Evolutionary conservation across 495 filamentous ascomycete genomes (phyloP), one percentile per base, ranked within the genome.

Genomic region (Venustampulla echinocandica): DNA sequence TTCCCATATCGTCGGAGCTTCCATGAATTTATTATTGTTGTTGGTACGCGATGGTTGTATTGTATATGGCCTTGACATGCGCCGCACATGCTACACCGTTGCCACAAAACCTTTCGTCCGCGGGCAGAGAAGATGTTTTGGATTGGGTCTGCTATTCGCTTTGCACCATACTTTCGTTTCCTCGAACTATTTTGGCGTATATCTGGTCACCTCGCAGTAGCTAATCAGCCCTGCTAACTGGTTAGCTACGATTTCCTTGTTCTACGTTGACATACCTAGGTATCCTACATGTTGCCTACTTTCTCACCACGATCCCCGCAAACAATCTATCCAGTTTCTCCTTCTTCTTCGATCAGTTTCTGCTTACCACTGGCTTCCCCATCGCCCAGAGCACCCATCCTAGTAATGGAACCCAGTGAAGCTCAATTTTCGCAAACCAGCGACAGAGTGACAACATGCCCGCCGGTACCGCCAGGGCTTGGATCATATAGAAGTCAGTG

Each of bases 301-400:
- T 65, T 42, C 55, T 59, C 30, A 54, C 49, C 19, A 64, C 62
- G 28, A 76, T 69, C 4, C 70, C 71, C 21, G 54, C 48, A 49
- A 80, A 79, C 6, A 77, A 68, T 25, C 66, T 60, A 28, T 73
- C 68, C 50, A 79, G 59, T 63, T 78, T 75, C 14, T 44, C 61
- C 57, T 67, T 62, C 57, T 80, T 74, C 45, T 55, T 63, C 52
- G 61, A 62, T 76, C 76, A 79, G 42, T 75, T 67, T 46, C 76
- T 58, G 48, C 65, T 73, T 14, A 79, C 72, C 63, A 76, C 64
- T 3, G 75, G 76, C 70, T 80, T 76, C 4, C 75, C 73, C 64
- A 80, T 74, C 10, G 73, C 76, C 68, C 74, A 76, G 20, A 81
- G 66, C 2, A 71, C 75, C 76, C 74, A 79, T 3, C 76, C 76